phyloP scores from a whole-genome alignment of 768 basidiomycete species.

The Leccinellum albellum region DNA sequence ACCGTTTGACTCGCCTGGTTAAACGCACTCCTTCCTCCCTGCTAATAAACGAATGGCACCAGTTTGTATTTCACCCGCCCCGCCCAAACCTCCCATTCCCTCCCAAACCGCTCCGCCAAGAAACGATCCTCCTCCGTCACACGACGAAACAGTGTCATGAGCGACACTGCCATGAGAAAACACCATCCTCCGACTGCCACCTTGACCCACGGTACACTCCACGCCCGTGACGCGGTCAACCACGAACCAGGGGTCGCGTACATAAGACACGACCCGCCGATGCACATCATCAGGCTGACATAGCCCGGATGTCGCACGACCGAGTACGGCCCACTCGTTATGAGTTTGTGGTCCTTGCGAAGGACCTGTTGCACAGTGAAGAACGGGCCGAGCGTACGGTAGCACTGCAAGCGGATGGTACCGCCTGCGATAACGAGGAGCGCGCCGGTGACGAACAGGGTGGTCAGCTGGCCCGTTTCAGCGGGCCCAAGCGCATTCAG shows the following conservation, averaged over 20 bases:
- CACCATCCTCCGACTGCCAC: not conserved
- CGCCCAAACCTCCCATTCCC: conserved; percentile 21
- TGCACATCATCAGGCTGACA: not conserved
- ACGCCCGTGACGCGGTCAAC: conserved; percentile 2
- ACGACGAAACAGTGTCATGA: conserved; percentile 10
- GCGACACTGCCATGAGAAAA: not conserved
- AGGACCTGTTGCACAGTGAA: conserved; percentile 22
- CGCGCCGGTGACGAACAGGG: conserved; percentile 4
- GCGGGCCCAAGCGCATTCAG: conserved; percentile 9
- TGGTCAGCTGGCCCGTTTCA: not conserved
- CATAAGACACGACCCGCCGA: not conserved
- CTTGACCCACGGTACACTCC: not conserved
- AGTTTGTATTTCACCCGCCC: conserved; percentile 9
- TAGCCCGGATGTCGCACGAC: conserved; percentile 31
- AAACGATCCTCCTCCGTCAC: conserved; percentile 19
- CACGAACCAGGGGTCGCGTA: not conserved
- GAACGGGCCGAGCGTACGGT: conserved; percentile 14
- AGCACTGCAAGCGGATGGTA: conserved; percentile 10
- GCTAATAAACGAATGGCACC: conserved; percentile 6
- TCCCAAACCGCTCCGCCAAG: conserved; percentile 15
- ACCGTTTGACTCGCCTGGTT: not conserved
- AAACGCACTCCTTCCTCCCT: not conserved
- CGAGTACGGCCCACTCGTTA: conserved; percentile 28
- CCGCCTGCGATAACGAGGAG: conserved; percentile 3
- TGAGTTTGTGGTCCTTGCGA: conserved; percentile 18